Evolutionary conservation across 257 asterid genomes (phyloP), one percentile per base, ranked within the genome.

Genomic region (Solanum ahanhuiri): DNA sequence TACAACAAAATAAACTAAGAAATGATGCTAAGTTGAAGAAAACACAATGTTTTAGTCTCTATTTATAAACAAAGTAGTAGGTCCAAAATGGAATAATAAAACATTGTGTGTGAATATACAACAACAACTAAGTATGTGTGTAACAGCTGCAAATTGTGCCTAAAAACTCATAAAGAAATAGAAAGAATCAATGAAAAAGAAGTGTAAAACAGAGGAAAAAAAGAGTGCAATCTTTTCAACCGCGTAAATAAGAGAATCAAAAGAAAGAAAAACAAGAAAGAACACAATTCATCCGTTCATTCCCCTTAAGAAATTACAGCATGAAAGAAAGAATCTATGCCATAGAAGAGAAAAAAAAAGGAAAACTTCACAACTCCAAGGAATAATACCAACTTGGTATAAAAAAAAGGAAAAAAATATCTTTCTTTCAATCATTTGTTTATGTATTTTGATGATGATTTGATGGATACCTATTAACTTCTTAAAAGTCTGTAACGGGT

Each of bases 101-200:
- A 90, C 88, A 86, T n/a, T n/a, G n/a, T n/a, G n/a, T 81, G 86
- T 89, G 89, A 91, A 91, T 90, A 88, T 90, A 86, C 86, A 86
- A 35, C 83, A 79, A 79, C 64, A 45, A 43, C 87, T 39, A 81
- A 45, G 89, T 90, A 88, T 91, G 93, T 93, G 97, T 90, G 90
- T 87, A 92, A 93, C 98, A 94, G 97, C 95, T 93, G 91, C 96
- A 87, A 92, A 91, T 88, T 91, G 91, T 84, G 77, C 88, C 86
- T 89, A 89, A 83, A 91, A 92, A 92, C 91, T 82, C 87, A 94
- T 91, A 92, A 88, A 92, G 82, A 85, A 85, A 85, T 77, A 84
- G 72, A 90, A 91, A 85, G 98, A 90, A 93, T 93, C 94, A 90
- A 88, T 89, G 92, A 90, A 89, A 95, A 91, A 89, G 92, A 92